A percentile compares a stretch with the other conserved stretches of the same genome.
Conservation (phyloP, 306 rosid species). For the Corylus avellana region DNA sequence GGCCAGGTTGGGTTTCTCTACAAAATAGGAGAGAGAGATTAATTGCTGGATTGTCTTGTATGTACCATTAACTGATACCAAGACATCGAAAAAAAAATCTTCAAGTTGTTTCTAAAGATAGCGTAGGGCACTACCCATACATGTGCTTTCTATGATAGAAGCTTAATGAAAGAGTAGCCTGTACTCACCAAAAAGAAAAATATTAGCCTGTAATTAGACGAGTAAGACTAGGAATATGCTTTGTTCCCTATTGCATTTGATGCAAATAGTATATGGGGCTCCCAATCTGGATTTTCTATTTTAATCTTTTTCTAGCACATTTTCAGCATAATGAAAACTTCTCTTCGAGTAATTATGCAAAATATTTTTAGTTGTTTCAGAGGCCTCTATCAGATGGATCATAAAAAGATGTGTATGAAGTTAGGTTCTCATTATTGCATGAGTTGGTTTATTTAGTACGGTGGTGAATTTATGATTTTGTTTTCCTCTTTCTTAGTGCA, state of each 20-base stretch:
- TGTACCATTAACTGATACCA: background rate
- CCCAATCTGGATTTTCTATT: background rate
- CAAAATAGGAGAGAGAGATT: background rate
- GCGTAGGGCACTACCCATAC: background rate
- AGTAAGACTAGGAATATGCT: background rate
- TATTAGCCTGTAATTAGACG: background rate
- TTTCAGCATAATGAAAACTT: background rate
- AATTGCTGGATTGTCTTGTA: background rate
- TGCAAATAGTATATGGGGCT: background rate
- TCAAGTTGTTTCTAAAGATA: background rate
- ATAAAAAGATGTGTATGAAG: background rate
- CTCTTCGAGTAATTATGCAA: background rate
- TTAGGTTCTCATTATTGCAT: background rate
- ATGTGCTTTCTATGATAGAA: background rate
- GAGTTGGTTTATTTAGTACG: background rate
- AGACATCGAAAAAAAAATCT: background rate
- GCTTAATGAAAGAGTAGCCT: background rate
- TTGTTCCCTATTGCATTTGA: background rate
- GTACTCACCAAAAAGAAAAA: background rate
- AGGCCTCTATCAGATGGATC: background rate
- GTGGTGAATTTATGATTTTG: constrained; percentile 16
- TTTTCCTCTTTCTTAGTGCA: constrained; percentile 8
- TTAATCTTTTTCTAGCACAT: background rate
- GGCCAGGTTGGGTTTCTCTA: background rate
- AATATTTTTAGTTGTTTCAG: background rate